These are phyloP conservation scores for Aspergillus funiculosus DNA, from an alignment of 495 filamentous ascomycete species.

Conservation along the genomic window DNA sequence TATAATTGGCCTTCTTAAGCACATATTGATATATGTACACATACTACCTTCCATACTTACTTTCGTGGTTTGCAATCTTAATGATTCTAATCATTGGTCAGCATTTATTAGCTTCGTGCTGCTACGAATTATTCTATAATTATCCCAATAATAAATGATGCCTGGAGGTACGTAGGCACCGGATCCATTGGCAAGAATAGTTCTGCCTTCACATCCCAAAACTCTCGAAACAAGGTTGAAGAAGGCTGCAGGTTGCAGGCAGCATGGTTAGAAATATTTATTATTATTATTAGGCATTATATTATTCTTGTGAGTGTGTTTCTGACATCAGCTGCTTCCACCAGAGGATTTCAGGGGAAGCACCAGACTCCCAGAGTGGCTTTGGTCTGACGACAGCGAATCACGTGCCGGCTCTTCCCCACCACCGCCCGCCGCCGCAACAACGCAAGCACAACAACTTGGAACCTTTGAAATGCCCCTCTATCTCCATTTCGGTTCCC, in stretches of 20 bases:
- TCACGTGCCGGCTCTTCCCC: conserved; percentile 34
- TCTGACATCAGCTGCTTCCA: conserved; percentile 1
- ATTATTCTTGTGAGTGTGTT: too few relatives aligned
- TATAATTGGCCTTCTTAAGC: conserved; percentile 10
- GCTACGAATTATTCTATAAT: too few relatives aligned
- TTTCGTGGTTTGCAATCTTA: conserved; percentile 8
- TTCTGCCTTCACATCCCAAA: background rate
- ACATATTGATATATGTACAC: conserved; percentile 18
- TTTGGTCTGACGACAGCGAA: conserved; percentile 22
- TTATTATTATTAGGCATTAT: background rate
- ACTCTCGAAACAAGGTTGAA: background rate
- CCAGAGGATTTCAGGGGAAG: conserved; percentile 19
- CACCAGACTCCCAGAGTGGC: background rate
- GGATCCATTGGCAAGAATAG: too few relatives aligned
- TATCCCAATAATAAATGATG: too few relatives aligned
- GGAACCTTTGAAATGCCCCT: conserved; percentile 28
- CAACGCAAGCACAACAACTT: conserved; percentile 35
- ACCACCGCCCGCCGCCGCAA: conserved; percentile 37
- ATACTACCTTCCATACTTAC: conserved; percentile 17
- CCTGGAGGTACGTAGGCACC: background rate
- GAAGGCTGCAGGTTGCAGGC: conserved; percentile 7
- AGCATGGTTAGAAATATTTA: background rate
- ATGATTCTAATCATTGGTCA: conserved; percentile 1
- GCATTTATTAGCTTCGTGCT: too few relatives aligned
- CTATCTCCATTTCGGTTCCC: conserved; percentile 28